Conservation (phyloP, 257 asterid species). For the Salvia splendens region DNA sequence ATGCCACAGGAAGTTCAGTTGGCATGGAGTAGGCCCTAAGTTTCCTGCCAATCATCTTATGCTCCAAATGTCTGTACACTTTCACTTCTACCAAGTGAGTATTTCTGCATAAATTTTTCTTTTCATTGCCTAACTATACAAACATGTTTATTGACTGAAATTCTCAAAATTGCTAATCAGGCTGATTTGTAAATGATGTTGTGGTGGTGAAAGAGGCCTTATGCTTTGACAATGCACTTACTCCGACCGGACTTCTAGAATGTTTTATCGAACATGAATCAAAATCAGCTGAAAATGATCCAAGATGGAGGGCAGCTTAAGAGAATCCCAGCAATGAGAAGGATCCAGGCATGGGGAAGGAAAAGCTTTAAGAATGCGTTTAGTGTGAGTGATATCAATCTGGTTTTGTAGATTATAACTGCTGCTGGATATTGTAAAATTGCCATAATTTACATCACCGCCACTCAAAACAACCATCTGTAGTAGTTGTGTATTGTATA, state of each 20-base stretch:
- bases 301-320: background rate
- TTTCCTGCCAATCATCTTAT: conserved; percentile 22
- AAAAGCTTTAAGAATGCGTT: background rate
- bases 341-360: background rate
- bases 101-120: background rate
- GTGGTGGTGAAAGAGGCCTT: conserved; percentile 5
- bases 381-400: background rate
- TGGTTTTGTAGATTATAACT: conserved; percentile 5
- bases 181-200: conserved; percentile 19
- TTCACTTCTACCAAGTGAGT: conserved; percentile 46
- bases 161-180: conserved; percentile 11
- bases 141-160: background rate
- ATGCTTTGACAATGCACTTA: conserved; percentile 10
- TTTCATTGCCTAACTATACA: background rate
- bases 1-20: conserved; percentile 60
- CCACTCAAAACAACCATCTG: background rate
- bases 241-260: conserved; percentile 20
- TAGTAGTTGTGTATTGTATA: background rate
- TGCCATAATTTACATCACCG: background rate
- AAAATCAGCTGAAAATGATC: background rate
- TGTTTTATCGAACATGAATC: background rate
- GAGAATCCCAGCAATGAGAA: background rate
- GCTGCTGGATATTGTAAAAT: conserved; percentile 29
- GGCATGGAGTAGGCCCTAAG: conserved; percentile 52
- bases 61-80: conserved; percentile 27